Percentiles rank a stretch among this genome's conserved stretches.
Conservation (phyloP, 441 rosid species). For the Jatropha multifida region DNA sequence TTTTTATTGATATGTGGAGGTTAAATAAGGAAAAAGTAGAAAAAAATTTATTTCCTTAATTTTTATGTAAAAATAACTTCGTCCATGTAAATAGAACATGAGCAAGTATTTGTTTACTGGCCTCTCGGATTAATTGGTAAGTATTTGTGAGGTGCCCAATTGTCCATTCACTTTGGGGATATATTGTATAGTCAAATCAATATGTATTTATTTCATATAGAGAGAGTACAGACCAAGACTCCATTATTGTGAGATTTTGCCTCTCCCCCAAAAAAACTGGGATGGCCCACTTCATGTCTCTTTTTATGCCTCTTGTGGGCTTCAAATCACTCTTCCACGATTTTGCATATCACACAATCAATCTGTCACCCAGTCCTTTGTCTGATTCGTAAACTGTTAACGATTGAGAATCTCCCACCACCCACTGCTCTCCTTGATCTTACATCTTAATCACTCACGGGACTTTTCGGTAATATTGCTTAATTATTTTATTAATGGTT, state of each 20-base stretch:
- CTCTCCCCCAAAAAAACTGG: conserved; percentile 31
- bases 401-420: conserved; percentile 28
- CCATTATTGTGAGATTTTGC: conserved; percentile 40
- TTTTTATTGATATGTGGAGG: no score
- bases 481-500: no score
- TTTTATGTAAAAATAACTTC: no score
- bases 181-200: conserved; percentile 48
- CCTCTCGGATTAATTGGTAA: background rate
- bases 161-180: conserved; percentile 5
- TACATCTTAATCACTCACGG: conserved; percentile 16
- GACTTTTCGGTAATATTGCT: no score
- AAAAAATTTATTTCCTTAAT: background rate
- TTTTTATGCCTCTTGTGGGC: conserved; percentile 44
- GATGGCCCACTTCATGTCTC: conserved; percentile 55
- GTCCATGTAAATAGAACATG: no score
- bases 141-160: background rate
- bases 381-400: conserved; percentile 36
- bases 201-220: background rate
- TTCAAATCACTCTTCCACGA: conserved; percentile 53
- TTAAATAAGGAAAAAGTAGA: no score
- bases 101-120: background rate
- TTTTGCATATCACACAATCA: conserved; percentile 39
- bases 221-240: conserved; percentile 14
- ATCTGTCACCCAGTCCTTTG: conserved; percentile 43
- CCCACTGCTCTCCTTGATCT: conserved; percentile 6